Evolutionary conservation across 75 land plant species (phyloP).

Genomic region (Sequoiadendron giganteum): DNA sequence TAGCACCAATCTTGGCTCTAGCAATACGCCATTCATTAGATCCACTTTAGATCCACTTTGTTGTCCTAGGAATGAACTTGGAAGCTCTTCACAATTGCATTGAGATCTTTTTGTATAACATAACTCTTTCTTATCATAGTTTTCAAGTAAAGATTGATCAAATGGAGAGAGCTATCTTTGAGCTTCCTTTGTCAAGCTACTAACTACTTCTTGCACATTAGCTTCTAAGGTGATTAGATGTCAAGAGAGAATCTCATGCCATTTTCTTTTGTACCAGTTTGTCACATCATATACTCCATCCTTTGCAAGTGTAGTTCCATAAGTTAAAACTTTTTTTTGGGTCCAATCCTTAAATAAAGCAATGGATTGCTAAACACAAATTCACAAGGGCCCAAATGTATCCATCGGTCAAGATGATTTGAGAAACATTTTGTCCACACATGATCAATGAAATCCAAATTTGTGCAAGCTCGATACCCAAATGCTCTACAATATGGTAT

Average conservation of each 20-base stretch:
- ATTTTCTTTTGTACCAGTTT: conserved; percentile 85
- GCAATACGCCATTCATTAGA: conserved; percentile 81
- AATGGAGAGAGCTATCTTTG: conserved; percentile 36
- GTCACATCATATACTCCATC: conserved; percentile 97
- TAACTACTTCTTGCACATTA: conserved; percentile 35
- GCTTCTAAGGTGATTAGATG: conserved; percentile 55
- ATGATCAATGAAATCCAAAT: too few relatives aligned
- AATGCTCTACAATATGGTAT: too few relatives aligned
- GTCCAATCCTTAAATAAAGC: conserved; percentile 94
- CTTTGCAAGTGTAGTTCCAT: conserved; percentile 78
- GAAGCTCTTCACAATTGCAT: conserved; percentile 28
- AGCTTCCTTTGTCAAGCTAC: conserved; percentile 47
- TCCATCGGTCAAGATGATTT: conserved; percentile 78
- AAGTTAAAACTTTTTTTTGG: conserved; percentile 54
- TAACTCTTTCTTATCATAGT: conserved; percentile 54
- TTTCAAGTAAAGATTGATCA: conserved; percentile 32
- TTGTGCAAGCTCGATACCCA: too few relatives aligned
- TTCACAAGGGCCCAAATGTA: conserved; percentile 98
- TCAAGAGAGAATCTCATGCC: conserved; percentile 80
- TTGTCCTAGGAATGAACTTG: conserved; percentile 65
- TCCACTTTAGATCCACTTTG: conserved; percentile 85
- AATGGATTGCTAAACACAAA: conserved; percentile 81
- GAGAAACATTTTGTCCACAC: too few relatives aligned
- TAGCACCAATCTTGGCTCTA: conserved; percentile 63
- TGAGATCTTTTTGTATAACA: conserved; percentile 41